Base-by-base conservation (phyloP, 768 basidiomycete species). In the Leccinum disarticulatum region DNA sequence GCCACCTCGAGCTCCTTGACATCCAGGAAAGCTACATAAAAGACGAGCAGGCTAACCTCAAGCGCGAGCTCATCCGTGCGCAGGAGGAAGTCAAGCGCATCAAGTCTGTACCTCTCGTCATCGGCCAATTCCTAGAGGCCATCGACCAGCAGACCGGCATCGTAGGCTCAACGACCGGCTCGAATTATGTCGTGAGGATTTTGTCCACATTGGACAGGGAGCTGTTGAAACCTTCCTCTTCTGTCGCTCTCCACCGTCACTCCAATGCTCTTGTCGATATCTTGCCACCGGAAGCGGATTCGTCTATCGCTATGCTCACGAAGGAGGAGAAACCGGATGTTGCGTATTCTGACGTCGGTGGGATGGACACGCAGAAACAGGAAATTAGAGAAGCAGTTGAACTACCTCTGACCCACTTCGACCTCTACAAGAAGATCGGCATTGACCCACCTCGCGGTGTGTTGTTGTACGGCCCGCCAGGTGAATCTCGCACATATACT, bases 31-130 rank as follows among this genome's bases (percentile, higher is more conserved):
- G 90, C 77, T 99, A 98, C 73, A 97, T 99, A 76, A 96, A 98
- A 73, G 96, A 99, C 67, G 97, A 99, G 74, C 95, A 97, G 69
- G 92, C 92, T 15, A 98, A 98, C 70, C 86, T 99, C 57, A 96
- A 98, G 75, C 88, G 96, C 53, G 97, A 99, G 76, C 88, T 99
- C 61, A 91, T 98, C 65, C 93, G 97, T 58, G 97, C 97, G 0
- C 97, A 99, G 72, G 97, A 99, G 74, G 97, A 99, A 77, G 97
- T 99, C 71, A 97, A 98, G 77, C 91, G 97, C 59, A 99, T 99
- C 73, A 95, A 98, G 77, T 93, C 93, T 55, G 97, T 99, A 6
- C 97, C 97, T 0, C 87, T 99, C 15, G 97, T 99, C 71, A 99
- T 99, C 69, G 97, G 97, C 58, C 97, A 99, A 75, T 99, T 99